Conservation (phyloP, 768 basidiomycete genomes). For the Neoboletus magnificus region DNA sequence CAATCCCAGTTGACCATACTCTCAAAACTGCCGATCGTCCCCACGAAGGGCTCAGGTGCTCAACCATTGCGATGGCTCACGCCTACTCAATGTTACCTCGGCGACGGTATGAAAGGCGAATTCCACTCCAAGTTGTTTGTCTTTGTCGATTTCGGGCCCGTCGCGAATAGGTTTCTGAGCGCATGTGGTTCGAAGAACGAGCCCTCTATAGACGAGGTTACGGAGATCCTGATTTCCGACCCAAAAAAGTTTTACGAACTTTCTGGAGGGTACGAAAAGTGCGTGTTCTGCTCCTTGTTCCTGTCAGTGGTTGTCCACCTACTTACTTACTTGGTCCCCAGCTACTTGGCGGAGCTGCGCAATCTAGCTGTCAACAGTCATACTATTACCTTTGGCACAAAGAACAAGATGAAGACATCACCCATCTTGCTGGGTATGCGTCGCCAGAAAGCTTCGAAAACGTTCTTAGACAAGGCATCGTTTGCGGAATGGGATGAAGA, state of each 20-base stretch:
- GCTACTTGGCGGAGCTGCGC: conserved; percentile 79
- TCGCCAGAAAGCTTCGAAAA: conserved; percentile 41
- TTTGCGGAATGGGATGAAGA: conserved; percentile 52
- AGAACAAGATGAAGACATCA: conserved; percentile 62
- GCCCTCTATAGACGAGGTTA: conserved; percentile 82
- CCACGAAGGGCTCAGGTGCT: conserved; percentile 39
- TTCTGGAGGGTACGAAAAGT: conserved; percentile 69
- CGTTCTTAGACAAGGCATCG: conserved; percentile 19
- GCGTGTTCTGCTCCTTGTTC: conserved; percentile 20
- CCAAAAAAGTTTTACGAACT: conserved; percentile 70
- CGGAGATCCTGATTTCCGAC: conserved; percentile 62
- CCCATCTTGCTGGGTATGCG: conserved; percentile 75
- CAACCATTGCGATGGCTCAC: conserved; percentile 45
- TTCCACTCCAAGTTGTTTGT: conserved; percentile 81
- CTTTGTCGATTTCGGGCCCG: conserved; percentile 83
- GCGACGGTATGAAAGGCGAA: conserved; percentile 45
- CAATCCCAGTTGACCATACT: conserved; percentile 52
- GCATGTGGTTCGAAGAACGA: conserved; percentile 86
- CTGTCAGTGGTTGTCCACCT: background rate
- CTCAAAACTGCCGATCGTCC: conserved; percentile 63
- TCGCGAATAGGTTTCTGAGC: conserved; percentile 79
- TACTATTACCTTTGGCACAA: conserved; percentile 45
- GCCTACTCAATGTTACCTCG: conserved; percentile 71
- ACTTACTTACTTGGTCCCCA: conserved; percentile 28
- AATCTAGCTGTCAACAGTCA: conserved; percentile 77